Base-by-base conservation (phyloP, 2,329 filamentous ascomycete genomes). In the Apiospora saccharicola region DNA sequence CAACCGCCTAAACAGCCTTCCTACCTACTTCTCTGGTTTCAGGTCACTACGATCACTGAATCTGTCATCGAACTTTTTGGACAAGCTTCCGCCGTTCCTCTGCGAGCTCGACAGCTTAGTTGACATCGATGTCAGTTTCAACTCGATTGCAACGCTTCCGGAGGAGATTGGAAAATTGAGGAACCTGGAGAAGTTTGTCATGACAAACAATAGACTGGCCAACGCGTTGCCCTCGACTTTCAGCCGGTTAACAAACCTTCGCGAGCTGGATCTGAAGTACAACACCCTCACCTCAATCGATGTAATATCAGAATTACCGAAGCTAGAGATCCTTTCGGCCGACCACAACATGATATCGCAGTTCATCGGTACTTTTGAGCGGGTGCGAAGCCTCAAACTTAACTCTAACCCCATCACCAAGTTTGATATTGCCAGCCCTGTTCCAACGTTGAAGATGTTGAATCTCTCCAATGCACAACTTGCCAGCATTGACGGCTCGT, bases 91-190 rank as follows among this genome's bases (percentile, higher is more conserved):
- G 0, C 87, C 92, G 30, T 97, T 97, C 77, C 86, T 99, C 30
- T 96, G 94, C 81, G 89, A 94, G 34, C 85, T 99, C 26, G 90
- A 90, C 75, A 95, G 92, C 61, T 84, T 99, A 67, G 93, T 98
- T 16, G 96, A 99, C 80, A 89, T 99, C 53, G 96, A 99, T 78
- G 90, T 99, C 79, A 98, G 96, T 81, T 99, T 99, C 88, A 99
- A 99, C 80, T 90, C 92, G 53, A 98, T 99, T 74, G 89, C 90
- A 14, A 89, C 86, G 71, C 85, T 99, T 10, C 95, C 95, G 0
- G 91, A 92, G 19, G 86, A 91, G 74, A 93, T 99, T 75, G 94
- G 95, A 8, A 90, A 91, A 71, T 84, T 99, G 72, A 90, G 88
- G 72, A 94, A 91, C 71, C 85, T 99, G 49, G 96, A 98, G 82